Conservation (phyloP, 2,329 filamentous ascomycete genomes). For the Pseudogymnoascus sp. region DNA sequence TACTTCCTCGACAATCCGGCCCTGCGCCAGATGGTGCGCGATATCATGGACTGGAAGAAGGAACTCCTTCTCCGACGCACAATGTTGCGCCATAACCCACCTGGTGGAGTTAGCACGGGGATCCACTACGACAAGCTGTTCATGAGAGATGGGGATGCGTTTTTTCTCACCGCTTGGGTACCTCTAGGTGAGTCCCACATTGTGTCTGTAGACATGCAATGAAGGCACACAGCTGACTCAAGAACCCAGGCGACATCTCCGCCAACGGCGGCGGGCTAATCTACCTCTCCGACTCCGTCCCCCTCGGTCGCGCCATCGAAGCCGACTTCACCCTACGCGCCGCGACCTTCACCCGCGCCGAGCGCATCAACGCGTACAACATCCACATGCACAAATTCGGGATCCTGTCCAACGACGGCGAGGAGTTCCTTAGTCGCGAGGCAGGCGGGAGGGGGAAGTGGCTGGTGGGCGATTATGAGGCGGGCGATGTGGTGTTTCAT, state of each 20-base stretch:
- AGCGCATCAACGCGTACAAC: not conserved
- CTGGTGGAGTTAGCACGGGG: conserved; percentile 42
- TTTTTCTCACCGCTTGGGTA: conserved; percentile 43
- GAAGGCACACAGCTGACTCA: conserved; percentile 17
- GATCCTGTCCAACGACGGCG: not conserved
- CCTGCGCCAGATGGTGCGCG: conserved; percentile 41
- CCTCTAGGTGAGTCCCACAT: conserved; percentile 35
- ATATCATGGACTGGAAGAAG: conserved; percentile 45
- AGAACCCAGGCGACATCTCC: conserved; percentile 27
- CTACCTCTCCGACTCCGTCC: conserved; percentile 33
- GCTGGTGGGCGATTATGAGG: conserved; percentile 32
- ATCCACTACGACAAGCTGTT: conserved; percentile 48
- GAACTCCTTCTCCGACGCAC: conserved; percentile 39
- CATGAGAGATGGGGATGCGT: conserved; percentile 39
- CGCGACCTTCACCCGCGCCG: not conserved
- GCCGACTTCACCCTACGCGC: conserved; percentile 28
- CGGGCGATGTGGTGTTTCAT: conserved; percentile 37
- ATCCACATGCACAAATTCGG: conserved; percentile 1
- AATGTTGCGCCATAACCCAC: conserved; percentile 42
- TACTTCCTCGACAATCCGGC: conserved; percentile 32
- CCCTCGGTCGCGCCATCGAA: conserved; percentile 33
- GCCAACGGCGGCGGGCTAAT: conserved; percentile 34
- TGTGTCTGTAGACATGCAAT: not conserved
- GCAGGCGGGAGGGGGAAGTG: conserved; percentile 22
- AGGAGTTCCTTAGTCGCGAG: conserved; percentile 20